These are phyloP conservation scores for Aspergillus hiratsukae DNA, from an alignment of 2,329 filamentous ascomycete species.

Conservation along the genomic window DNA sequence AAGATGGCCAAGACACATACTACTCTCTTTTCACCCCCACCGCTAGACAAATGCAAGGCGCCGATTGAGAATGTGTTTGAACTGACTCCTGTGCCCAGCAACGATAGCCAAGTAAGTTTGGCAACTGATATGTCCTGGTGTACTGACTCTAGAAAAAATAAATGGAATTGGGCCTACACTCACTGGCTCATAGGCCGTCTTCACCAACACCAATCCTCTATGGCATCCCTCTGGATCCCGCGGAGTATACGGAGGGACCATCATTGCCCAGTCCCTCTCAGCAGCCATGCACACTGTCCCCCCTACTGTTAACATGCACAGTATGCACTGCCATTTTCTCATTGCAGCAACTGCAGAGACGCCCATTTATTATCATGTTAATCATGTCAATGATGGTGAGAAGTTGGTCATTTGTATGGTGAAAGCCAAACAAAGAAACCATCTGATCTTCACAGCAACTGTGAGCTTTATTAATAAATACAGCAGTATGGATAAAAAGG, in stretches of 20 bases:
- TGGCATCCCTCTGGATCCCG: constrained; percentile 91
- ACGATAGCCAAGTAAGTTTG: too few species aligned
- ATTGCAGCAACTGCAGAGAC: constrained; percentile 79
- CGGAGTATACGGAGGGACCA: constrained; percentile 87
- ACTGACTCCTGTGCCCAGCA: too few species aligned
- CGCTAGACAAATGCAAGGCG: too few species aligned
- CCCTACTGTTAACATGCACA: constrained; percentile 74
- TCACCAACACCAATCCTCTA: constrained; percentile 85
- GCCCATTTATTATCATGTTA: constrained; percentile 94
- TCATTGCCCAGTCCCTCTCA: constrained; percentile 85
- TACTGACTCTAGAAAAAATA: too few species aligned
- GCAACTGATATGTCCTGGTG: too few species aligned
- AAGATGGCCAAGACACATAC: too few species aligned
- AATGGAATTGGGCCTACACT: too few species aligned
- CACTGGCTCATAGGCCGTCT: constrained; percentile 62
- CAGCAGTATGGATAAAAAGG: constrained; percentile 45
- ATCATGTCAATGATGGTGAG: constrained; percentile 83
- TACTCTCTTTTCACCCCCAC: too few species aligned
- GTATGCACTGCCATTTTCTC: constrained; percentile 98
- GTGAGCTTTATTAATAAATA: constrained; percentile 74
- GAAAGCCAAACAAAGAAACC: constrained; percentile 81
- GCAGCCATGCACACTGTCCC: constrained; percentile 87
- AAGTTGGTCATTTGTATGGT: constrained; percentile 91
- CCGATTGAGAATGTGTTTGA: too few species aligned
- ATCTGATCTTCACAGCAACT: constrained; percentile 92